Percentiles rank a stretch among this genome's conserved stretches.
Conservation (phyloP, 177 flowering plant genomes). For the Telopea speciosissima region DNA sequence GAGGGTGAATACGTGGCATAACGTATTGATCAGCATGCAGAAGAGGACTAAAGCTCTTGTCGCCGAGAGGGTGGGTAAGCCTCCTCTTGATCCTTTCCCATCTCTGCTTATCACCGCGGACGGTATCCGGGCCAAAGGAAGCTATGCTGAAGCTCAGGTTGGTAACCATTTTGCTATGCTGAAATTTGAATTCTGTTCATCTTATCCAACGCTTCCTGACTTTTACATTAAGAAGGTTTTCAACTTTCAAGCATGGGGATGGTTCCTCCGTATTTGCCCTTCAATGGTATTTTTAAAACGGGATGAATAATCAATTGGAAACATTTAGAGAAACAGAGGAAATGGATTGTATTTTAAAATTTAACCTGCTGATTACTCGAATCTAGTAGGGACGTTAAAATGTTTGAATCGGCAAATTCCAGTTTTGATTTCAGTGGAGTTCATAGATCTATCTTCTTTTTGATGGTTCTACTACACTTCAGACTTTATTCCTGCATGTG, state of each 20-base stretch:
- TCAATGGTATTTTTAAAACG: background rate
- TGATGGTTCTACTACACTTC: too few species aligned
- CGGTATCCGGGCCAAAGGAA: slow-evolving; percentile 65
- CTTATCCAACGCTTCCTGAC: background rate
- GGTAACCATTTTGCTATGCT: background rate
- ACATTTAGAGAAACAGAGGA: background rate
- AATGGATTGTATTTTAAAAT: background rate
- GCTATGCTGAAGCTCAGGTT: slow-evolving; percentile 97
- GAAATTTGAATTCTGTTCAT: background rate
- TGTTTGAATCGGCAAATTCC: too few species aligned
- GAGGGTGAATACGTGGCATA: slow-evolving; percentile 87
- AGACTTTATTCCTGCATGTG: too few species aligned
- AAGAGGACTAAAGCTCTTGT: slow-evolving; percentile 65
- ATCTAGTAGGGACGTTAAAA: background rate
- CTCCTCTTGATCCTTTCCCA: slow-evolving; percentile 62
- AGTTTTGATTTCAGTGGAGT: too few species aligned
- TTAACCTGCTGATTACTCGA: background rate
- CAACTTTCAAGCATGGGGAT: background rate
- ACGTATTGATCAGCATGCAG: slow-evolving; percentile 85
- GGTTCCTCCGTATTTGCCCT: background rate
- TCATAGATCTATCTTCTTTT: too few species aligned
- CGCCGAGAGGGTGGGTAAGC: slow-evolving; percentile 55
- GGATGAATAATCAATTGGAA: background rate
- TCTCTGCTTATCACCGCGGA: slow-evolving; percentile 58
- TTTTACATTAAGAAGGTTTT: background rate